A percentile compares a stretch with the other conserved stretches of the same genome.
phyloP scores from a whole-genome alignment of 345 rosid genomes.

The Nephelium lappaceum region DNA sequence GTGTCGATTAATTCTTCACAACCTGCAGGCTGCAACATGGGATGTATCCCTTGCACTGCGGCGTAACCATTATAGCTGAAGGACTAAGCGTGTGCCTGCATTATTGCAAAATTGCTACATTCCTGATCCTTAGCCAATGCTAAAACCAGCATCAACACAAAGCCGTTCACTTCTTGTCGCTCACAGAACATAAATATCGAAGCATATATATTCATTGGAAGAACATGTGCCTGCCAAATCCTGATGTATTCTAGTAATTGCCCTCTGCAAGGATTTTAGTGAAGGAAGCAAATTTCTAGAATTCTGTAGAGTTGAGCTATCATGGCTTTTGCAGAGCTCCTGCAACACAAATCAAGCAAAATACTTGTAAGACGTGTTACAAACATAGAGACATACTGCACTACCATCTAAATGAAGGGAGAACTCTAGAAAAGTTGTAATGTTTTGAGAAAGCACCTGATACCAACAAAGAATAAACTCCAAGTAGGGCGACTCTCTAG shows the following conservation, averaged over 20 bases:
- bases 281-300: slow-evolving; percentile 80
- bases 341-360: slow-evolving; percentile 24
- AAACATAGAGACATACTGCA: not conserved
- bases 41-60: too few species aligned
- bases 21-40: too few species aligned
- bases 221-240: slow-evolving; percentile 91
- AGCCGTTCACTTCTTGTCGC: slow-evolving; percentile 31
- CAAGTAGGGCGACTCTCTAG: slow-evolving; percentile 88
- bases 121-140: not conserved
- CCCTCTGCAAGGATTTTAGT: slow-evolving; percentile 81
- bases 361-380: not conserved
- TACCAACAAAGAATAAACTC: slow-evolving; percentile 88
- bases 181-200: slow-evolving; percentile 69
- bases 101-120: not conserved
- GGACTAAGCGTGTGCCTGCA: not conserved
- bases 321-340: slow-evolving; percentile 94
- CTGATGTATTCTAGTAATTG: slow-evolving; percentile 80
- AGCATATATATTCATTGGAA: slow-evolving; percentile 79
- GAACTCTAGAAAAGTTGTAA: not conserved
- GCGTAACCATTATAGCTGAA: too few species aligned
- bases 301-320: slow-evolving; percentile 73
- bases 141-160: too few species aligned
- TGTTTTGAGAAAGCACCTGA: slow-evolving; percentile 51
- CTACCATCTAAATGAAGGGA: not conserved
- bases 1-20: too few species aligned